phyloP scores from a whole-genome alignment of 148 eudicot species.

The Drosera capensis region DNA sequence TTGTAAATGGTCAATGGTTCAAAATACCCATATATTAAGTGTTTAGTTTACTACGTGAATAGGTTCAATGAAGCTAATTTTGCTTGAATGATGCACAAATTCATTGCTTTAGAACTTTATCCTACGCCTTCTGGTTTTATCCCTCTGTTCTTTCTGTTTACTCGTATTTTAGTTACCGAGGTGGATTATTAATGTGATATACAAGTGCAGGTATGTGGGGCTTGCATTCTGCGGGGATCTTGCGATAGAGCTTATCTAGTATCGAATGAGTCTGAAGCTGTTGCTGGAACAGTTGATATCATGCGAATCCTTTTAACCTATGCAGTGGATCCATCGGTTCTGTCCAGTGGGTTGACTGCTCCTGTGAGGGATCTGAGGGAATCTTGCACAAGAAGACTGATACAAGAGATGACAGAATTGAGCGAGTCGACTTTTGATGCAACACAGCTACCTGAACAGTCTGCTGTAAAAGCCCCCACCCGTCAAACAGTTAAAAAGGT shows the following conservation, averaged over 20 bases:
- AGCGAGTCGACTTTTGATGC: slow-evolving; percentile 31
- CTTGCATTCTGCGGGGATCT: slow-evolving; percentile 58
- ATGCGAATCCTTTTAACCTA: slow-evolving; percentile 60
- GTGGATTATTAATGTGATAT: no score
- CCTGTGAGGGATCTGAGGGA: slow-evolving; percentile 33
- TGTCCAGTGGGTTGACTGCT: slow-evolving; percentile 27
- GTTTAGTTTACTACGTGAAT: no score
- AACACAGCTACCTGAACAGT: slow-evolving; percentile 22
- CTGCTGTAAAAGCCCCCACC: slow-evolving; percentile 12
- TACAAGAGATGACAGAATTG: slow-evolving; percentile 43
- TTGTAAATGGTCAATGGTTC: no score
- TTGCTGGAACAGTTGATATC: slow-evolving; percentile 71
- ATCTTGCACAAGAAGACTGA: slow-evolving; percentile 56
- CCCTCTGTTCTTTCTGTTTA: background rate
- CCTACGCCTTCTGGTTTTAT: background rate
- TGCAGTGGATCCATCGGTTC: slow-evolving; percentile 56
- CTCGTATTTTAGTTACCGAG: no score
- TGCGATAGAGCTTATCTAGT: slow-evolving; percentile 75
- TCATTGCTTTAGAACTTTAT: no score
- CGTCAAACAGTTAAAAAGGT: slow-evolving; percentile 16
- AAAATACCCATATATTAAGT: no score
- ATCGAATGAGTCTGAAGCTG: slow-evolving; percentile 45
- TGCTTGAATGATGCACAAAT: no score
- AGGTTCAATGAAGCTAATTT: no score
- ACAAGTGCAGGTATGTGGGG: slow-evolving; percentile 56